A percentile compares a stretch with the other conserved stretches of the same genome.
phyloP scores from a whole-genome alignment of 2,329 filamentous ascomycete species.

The Hypoxylon sp. region DNA sequence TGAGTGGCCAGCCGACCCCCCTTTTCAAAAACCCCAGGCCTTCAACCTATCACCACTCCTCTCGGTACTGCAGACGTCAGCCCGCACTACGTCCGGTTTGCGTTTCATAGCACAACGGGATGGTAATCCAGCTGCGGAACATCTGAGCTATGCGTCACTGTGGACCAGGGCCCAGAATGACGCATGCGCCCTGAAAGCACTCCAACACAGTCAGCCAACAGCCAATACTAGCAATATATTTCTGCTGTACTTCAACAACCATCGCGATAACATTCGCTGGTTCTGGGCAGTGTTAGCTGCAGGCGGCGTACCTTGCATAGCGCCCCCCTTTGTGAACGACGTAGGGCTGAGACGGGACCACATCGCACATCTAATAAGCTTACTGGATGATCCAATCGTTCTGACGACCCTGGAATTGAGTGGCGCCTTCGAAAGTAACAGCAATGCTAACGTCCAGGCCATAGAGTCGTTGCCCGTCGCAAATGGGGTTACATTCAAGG shows the following conservation, averaged over 20 bases:
- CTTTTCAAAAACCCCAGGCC: neutral
- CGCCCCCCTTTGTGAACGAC: conserved; percentile 17
- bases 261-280: conserved; percentile 19
- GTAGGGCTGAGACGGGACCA: conserved; percentile 14
- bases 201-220: conserved; percentile 2
- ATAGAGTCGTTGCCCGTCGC: conserved; percentile 10
- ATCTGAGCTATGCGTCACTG: conserved; percentile 10
- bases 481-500: conserved; percentile 7
- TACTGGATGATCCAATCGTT: conserved; percentile 14
- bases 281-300: conserved; percentile 16
- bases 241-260: conserved; percentile 13
- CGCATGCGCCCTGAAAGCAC: conserved; percentile 1
- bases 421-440: conserved; percentile 4
- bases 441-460: conserved; percentile 11
- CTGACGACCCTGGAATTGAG: conserved; percentile 7
- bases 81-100: conserved; percentile 2
- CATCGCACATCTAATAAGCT: conserved; percentile 13
- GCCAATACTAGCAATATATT: conserved; percentile 6
- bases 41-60: conserved; percentile 8
- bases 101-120: conserved; percentile 4
- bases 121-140: neutral
- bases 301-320: conserved; percentile 17
- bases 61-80: conserved; percentile 4
- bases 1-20: neutral
- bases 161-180: conserved; percentile 19